These are phyloP conservation scores for Saccharomycopsis oosterbeekiorum DNA, from an alignment of 805 yeast species.

Conservation along the genomic window DNA sequence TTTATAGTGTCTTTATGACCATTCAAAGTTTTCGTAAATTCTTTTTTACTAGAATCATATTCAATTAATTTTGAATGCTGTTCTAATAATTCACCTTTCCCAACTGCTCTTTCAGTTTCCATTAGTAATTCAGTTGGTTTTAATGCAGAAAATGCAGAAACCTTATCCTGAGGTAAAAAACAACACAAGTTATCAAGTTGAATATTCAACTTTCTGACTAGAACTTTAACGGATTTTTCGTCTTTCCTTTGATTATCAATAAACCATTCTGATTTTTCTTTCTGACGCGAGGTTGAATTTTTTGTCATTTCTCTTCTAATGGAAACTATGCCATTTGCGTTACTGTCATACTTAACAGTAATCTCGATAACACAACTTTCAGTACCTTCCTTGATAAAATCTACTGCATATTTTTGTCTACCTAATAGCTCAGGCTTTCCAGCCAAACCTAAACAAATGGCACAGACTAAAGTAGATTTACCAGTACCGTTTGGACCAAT, in stretches of 20 bases:
- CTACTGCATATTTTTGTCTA: constrained; percentile 47
- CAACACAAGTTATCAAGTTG: constrained; percentile 90
- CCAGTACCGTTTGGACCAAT: constrained; percentile 98
- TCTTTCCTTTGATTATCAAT: constrained; percentile 33
- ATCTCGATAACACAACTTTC: constrained; percentile 38
- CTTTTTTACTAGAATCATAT: constrained; percentile 36
- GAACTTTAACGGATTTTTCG: constrained; percentile 37
- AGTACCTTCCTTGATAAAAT: constrained; percentile 66
- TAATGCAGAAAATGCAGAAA: constrained; percentile 80
- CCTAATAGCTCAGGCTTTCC: constrained; percentile 72
- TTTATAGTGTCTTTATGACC: constrained; percentile 25
- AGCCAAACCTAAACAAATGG: constrained; percentile 79
- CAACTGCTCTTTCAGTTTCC: constrained; percentile 78
- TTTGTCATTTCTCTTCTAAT: constrained; percentile 37
- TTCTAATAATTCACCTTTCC: constrained; percentile 43
- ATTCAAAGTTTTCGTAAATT: constrained; percentile 29
- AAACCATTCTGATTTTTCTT: constrained; percentile 40
- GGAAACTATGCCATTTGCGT: constrained; percentile 27
- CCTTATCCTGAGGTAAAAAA: constrained; percentile 91
- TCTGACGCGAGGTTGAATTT: constrained; percentile 25
- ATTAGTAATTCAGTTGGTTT: constrained; percentile 62
- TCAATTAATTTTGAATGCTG: constrained; percentile 49
- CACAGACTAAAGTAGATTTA: constrained; percentile 86
- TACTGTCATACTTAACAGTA: constrained; percentile 33
- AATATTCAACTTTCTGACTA: constrained; percentile 47